Base-by-base conservation (phyloP, 2,329 filamentous ascomycete genomes). In the Trichoderma breve region DNA sequence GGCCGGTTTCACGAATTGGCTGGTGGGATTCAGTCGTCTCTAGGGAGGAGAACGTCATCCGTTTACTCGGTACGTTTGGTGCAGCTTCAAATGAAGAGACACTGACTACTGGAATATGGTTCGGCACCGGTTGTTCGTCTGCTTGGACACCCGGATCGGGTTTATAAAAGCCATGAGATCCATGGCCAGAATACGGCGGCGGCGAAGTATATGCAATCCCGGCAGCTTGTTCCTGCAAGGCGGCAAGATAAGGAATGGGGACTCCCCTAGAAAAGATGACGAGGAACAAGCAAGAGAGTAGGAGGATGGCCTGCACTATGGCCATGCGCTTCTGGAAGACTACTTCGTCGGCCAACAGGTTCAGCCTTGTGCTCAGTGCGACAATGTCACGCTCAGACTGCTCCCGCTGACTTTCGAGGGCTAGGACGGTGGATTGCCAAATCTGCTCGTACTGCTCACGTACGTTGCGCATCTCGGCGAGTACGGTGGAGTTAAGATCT, bases 391-490 rank as follows among this genome's bases (percentile, higher is more conserved):
- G 88, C 78, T 95, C 90, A 18, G 93, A 93, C 76, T 94, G 91
- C 78, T 97, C 92, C 55, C 94, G 91, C 80, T 98, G 95, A 55
- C 90, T 91, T 79, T 98, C 94, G 15, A 98, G 88, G 34, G 97
- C 95, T 70, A 97, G 91, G 26, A 98, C 92, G 12, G 97, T 98
- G 24, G 93, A 95, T 81, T 97, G 95, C 95, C 95, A 98, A 14
- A 98, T 90, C 78, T 98, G 93, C 79, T 98, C 95, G 80, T 98
- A 98, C 80, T 98, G 93, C 72, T 91, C 89, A 67, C 93, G 89
- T 74, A 96, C 92, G 64, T 87, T 89, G 73, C 89, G 89, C 43
- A 97, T 85, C 80, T 99, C 96, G 18, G 89, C 87, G 51, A 97
- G 87, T 1, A 98, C 94, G 0, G 95, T 98, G 61, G 86, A 86